Evolutionary conservation across 2,329 filamentous ascomycete genomes (phyloP), one percentile per base, ranked within the genome.

Genomic region (Akanthomyces muscarius): DNA sequence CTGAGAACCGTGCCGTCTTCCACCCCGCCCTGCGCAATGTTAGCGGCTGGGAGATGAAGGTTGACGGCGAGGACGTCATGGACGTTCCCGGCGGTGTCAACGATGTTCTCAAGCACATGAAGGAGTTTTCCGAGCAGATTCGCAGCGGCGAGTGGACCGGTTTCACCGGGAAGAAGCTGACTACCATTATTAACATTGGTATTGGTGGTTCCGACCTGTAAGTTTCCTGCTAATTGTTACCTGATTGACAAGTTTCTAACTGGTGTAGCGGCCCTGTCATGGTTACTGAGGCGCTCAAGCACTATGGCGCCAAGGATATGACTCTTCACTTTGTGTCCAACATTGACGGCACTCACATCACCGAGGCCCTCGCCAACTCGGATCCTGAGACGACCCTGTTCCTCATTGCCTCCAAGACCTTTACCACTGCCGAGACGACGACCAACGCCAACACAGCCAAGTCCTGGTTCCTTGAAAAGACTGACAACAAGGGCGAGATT

Each of bases 321-420:
- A 97, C 88, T 67, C 86, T 98, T 52, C 94, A 98, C 85, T 99
- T 99, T 72, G 95, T 99, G 70, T 98, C 94, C 81, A 99, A 99
- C 85, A 98, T 99, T 74, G 95, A 99, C 75, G 95, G 95, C 69
- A 99, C 95, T 62, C 95, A 99, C 82, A 92, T 98, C 76, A 91
- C 92, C 54, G 95, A 99, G 81, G 93, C 95, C 57, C 86, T 98
- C 65, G 89, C 87, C 74, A 80, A 88, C 71, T 96, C 94, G 10
- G 88, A 99, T 77, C 94, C 94, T 55, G 95, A 99, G 82, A 97
- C 94, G 54, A 97, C 95, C n/a, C 89, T 99, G 67, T 98, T 99
- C 89, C 85, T 99, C 70, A 87, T 99, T 70, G 95, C 95, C 63
- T 98, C 94, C 78, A 99, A 99, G 89, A 99, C 95, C 67, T 99